Evolutionary conservation across 2,329 filamentous ascomycete genomes (phyloP), one percentile per base, ranked within the genome.

Genomic region (Scolecobasidium constrictum): DNA sequence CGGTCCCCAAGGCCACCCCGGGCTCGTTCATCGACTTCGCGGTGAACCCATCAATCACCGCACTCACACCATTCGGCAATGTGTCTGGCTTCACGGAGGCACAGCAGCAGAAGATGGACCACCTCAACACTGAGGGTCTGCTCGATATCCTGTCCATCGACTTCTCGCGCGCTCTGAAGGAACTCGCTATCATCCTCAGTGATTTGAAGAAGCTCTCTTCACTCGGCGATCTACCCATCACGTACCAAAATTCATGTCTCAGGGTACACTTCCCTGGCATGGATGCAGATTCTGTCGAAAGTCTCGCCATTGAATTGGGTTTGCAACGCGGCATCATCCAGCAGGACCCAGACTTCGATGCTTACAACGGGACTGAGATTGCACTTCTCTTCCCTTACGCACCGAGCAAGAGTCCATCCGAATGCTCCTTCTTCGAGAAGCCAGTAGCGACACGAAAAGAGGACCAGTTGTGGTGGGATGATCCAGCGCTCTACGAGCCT

Each of bases 251-350:
- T 21, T 20, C 26, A 20, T 73, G 76, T 0, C 65, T 95, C 3
- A 78, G 87, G 23, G 78, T 96, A 2, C 81, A 87, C 21, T 96
- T 98, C 55, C 87, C 88, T 0, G 92, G 92, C 3, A 88, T 92
- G 48, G 90, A 96, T 54, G 78, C 78, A 1, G 76, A 81, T 13
- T 85, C 84, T 0, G 83, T 94, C 0, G 86, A 94, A 56, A 69
- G 72, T 3, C 72, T 98, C 1, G 95, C 88, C 58, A 78, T 86
- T 37, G 92, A 98, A 57, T 72, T 94, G 9, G 84, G 83, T n/a
- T 72, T 98, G 5, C 77, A 81, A 48, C 74, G 86, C 42, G 92
- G 92, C 2, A 66, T 84, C 3, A 75, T 96, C 3, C 67, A 73
- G 11, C 82, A 96, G 64, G 92, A 96, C 49, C 69, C 73, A 22